Percentiles rank a stretch among this genome's conserved stretches.
phyloP scores from a whole-genome alignment of 148 eudicot species.

The Fagopyrum esculentum region DNA sequence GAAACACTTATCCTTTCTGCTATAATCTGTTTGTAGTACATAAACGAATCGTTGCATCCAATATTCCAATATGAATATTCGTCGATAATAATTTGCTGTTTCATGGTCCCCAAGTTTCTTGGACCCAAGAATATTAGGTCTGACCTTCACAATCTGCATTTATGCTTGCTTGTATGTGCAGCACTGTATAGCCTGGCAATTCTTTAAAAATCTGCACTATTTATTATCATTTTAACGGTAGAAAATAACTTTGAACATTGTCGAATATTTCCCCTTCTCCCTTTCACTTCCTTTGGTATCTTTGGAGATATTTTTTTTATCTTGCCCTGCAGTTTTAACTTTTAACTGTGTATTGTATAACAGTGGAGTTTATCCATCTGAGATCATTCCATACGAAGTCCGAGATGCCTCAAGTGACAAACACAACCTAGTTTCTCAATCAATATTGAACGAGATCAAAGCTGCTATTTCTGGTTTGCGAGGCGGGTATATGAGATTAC shows the following conservation, averaged over 20 bases:
- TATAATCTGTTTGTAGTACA: neutral
- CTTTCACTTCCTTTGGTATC: neutral
- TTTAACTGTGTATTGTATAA: constrained; percentile 15
- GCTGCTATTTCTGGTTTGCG: constrained; percentile 40
- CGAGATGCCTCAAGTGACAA: constrained; percentile 22
- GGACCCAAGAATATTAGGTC: constrained; percentile 5
- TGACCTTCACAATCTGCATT: neutral
- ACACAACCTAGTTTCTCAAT: constrained; percentile 21
- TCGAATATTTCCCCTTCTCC: constrained; percentile 8
- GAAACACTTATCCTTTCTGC: neutral
- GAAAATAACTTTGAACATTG: neutral
- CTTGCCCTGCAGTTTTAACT: neutral
- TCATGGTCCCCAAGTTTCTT: neutral
- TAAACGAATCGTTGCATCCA: neutral
- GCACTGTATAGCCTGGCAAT: constrained; percentile 3
- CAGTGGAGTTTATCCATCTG: constrained; percentile 77
- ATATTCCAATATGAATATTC: neutral
- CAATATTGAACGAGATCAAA: constrained; percentile 36
- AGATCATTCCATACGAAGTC: constrained; percentile 38
- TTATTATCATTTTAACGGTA: neutral
- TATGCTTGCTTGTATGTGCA: constrained; percentile 10
- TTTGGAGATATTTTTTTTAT: constrained; percentile 3
- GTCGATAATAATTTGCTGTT: neutral
- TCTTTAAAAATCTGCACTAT: neutral
- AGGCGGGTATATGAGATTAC: constrained; percentile 56